These are phyloP conservation scores for Stagonosporopsis rhizophila DNA, from an alignment of 2,329 filamentous ascomycete genomes.

Conservation along the genomic window DNA sequence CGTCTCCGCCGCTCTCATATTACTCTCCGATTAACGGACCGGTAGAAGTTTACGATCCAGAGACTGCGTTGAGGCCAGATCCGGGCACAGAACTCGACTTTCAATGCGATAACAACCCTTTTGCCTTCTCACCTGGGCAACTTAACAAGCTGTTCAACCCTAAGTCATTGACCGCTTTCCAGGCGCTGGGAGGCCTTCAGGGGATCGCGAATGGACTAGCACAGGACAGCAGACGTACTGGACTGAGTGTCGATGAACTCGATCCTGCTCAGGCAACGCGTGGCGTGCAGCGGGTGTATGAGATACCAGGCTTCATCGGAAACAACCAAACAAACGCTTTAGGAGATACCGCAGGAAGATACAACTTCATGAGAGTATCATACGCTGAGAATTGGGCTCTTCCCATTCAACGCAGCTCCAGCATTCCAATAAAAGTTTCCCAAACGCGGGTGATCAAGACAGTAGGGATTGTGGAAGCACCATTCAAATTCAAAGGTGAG, in stretches of 20 bases:
- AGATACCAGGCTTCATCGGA: no score
- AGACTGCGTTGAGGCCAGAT: constrained; percentile 33
- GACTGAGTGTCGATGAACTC: constrained; percentile 62
- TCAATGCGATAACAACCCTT: constrained; percentile 40
- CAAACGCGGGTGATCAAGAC: no score
- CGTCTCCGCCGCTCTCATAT: no score
- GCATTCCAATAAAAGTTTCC: no score
- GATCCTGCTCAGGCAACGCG: constrained; percentile 59
- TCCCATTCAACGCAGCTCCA: no score
- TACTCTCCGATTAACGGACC: constrained; percentile 36
- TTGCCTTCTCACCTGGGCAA: constrained; percentile 54
- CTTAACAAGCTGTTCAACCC: constrained; percentile 62
- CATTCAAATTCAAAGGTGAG: no score
- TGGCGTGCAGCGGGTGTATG: no score
- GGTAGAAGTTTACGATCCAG: constrained; percentile 42
- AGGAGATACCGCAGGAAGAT: no score
- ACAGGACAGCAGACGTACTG: constrained; percentile 56
- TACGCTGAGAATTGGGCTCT: no score
- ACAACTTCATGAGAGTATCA: no score
- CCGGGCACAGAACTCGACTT: constrained; percentile 37
- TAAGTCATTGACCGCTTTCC: constrained; percentile 58
- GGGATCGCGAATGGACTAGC: constrained; percentile 63
- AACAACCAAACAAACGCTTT: no score
- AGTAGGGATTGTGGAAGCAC: no score
- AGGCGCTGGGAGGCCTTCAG: constrained; percentile 61